phyloP scores from a whole-genome alignment of 2,329 filamentous ascomycete species.

The Colletotrichum sp. region DNA sequence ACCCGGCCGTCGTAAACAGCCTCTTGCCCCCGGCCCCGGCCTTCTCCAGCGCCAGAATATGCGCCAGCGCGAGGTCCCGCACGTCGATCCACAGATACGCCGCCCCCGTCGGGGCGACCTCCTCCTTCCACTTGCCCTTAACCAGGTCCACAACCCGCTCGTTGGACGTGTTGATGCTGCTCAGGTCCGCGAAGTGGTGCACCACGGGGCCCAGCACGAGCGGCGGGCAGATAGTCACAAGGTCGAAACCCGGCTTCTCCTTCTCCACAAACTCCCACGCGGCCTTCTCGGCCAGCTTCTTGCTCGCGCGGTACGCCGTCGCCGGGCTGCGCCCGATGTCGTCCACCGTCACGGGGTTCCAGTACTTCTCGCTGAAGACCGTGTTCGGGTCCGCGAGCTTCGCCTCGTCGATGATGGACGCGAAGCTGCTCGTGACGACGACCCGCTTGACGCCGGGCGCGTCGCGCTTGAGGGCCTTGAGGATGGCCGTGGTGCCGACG shows the following conservation, averaged over 20 bases:
- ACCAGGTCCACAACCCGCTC: conserved; percentile 55
- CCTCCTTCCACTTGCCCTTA: conserved; percentile 52
- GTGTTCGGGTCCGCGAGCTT: conserved; percentile 40
- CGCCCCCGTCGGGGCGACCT: conserved; percentile 44
- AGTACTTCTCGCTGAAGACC: conserved; percentile 52
- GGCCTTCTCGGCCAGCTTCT: conserved; percentile 57
- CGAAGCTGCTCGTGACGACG: conserved; percentile 64
- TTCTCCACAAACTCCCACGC: conserved; percentile 56
- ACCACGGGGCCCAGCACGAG: conserved; percentile 41
- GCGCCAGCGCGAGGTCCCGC: conserved; percentile 58
- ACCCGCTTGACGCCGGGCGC: conserved; percentile 71
- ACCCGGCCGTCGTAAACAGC: conserved; percentile 53
- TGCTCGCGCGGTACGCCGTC: conserved; percentile 59
- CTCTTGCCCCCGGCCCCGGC: conserved; percentile 53
- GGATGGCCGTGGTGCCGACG: conserved; percentile 69
- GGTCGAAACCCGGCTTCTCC: conserved; percentile 50
- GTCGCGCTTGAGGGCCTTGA: conserved; percentile 69
- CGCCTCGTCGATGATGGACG: conserved; percentile 50
- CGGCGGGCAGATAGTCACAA: conserved; percentile 60
- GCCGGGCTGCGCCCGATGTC: conserved; percentile 43
- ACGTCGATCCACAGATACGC: conserved; percentile 60
- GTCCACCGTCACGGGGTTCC: conserved; percentile 57
- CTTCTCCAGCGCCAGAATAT: conserved; percentile 56
- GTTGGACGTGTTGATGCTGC: conserved; percentile 59
- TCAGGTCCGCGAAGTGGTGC: conserved; percentile 20